Evolutionary conservation across 306 rosid genomes (phyloP).

Genomic region (Fagus crenata): DNA sequence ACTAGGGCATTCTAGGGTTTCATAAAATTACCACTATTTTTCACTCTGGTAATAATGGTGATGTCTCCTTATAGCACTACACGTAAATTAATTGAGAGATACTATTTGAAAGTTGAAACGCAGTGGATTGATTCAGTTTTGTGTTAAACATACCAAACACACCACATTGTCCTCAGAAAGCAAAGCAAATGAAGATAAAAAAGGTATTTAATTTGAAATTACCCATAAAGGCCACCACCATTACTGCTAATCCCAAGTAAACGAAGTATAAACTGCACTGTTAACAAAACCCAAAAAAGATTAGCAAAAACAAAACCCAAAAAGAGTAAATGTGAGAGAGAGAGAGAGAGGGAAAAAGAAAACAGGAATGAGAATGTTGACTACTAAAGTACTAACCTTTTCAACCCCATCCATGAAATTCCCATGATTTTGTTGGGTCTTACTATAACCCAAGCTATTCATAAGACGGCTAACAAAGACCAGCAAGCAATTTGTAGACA

Average conservation of each 20-base stretch:
- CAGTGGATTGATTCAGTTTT: slow-evolving; percentile 6
- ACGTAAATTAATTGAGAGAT: slow-evolving; percentile 3
- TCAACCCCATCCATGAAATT: slow-evolving; percentile 75
- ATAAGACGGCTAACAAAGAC: slow-evolving; percentile 80
- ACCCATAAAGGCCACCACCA: slow-evolving; percentile 93
- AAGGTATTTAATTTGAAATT: slow-evolving; percentile 31
- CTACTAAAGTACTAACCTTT: slow-evolving; percentile 47
- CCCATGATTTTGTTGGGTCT: slow-evolving; percentile 31
- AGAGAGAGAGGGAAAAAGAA: background rate
- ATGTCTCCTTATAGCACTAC: background rate
- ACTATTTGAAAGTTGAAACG: slow-evolving; percentile 9
- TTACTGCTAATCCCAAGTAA: slow-evolving; percentile 85
- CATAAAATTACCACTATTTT: slow-evolving; percentile 2
- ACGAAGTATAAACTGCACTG: slow-evolving; percentile 96
- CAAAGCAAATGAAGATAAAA: slow-evolving; percentile 26
- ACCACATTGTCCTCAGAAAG: slow-evolving; percentile 36
- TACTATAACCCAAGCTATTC: slow-evolving; percentile 79
- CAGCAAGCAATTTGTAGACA: slow-evolving; percentile 79
- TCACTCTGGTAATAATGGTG: slow-evolving; percentile 17
- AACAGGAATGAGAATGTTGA: slow-evolving; percentile 1
- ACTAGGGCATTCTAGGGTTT: slow-evolving; percentile 39
- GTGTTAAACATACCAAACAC: background rate
- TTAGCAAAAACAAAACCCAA: background rate
- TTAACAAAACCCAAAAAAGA: slow-evolving; percentile 27
- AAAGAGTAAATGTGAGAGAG: background rate